Conservation (phyloP, 2,329 filamentous ascomycete genomes). For the Corynespora cassiicola region DNA sequence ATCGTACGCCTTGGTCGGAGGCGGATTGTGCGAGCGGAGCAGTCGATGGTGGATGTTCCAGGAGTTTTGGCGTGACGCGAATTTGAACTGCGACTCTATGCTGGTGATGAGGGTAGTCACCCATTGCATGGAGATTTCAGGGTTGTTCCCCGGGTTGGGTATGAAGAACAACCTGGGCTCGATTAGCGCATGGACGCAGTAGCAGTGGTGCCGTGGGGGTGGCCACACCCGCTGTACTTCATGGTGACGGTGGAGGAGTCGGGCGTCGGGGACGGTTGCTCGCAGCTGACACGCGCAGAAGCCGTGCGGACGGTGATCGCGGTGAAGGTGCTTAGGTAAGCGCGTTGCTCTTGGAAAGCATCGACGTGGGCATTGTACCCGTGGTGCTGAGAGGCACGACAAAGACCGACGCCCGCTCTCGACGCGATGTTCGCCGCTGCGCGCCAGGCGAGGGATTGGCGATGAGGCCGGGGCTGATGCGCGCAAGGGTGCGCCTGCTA, state of each 20-base stretch:
- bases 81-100: conserved; percentile 34
- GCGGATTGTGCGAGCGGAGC: conserved; percentile 38
- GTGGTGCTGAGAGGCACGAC: no score
- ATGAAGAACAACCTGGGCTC: conserved; percentile 40
- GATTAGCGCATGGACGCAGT: not conserved
- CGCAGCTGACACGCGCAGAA: no score
- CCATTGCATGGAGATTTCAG: conserved; percentile 28
- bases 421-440: no score
- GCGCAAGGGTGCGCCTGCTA: conserved; percentile 2
- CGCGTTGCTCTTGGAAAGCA: no score
- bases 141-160: conserved; percentile 28
- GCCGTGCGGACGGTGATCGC: no score
- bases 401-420: no score
- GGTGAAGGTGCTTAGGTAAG: no score
- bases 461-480: not conserved
- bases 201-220: not conserved
- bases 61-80: conserved; percentile 21
- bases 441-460: not conserved
- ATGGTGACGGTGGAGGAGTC: conserved; percentile 9
- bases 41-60: conserved; percentile 42
- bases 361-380: no score
- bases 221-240: conserved; percentile 25
- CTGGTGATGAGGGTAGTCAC: conserved; percentile 28
- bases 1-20: conserved; percentile 10
- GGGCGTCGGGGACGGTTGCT: no score